Evolutionary conservation across 169 alveolate species (phyloP).

Genomic region (Eimeria brunetti): DNA sequence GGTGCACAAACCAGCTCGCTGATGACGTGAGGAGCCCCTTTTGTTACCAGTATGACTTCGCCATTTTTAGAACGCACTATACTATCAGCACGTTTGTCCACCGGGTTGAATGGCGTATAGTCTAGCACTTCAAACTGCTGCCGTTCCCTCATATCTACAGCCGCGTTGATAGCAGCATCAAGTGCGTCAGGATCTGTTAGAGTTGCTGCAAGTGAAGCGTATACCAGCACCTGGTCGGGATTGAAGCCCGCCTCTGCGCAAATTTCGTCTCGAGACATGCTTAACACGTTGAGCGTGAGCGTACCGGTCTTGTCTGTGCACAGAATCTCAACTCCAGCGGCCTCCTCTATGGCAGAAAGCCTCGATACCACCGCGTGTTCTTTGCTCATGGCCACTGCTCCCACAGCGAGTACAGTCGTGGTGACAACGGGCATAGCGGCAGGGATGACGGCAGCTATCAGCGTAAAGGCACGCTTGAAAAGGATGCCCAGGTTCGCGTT

Average conservation of each 20-base stretch:
- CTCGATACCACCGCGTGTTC: constrained; percentile 89
- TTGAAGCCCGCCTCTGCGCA: constrained; percentile 74
- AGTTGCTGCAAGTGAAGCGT: constrained; percentile 82
- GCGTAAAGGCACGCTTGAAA: constrained; percentile 78
- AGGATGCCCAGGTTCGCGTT: constrained; percentile 20
- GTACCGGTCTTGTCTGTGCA: constrained; percentile 97
- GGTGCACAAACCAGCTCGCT: constrained; percentile 80
- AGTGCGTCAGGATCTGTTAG: constrained; percentile 79
- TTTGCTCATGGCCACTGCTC: constrained; percentile 88
- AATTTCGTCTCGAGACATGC: constrained; percentile 82
- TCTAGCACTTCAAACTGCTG: constrained; percentile 74
- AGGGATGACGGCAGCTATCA: constrained; percentile 79
- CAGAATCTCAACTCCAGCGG: constrained; percentile 90
- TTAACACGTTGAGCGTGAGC: constrained; percentile 92
- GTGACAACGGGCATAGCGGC: constrained; percentile 89
- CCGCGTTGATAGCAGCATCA: constrained; percentile 72
- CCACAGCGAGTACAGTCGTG: constrained; percentile 89
- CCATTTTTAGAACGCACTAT: constrained; percentile 78
- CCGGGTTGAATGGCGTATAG: constrained; percentile 85
- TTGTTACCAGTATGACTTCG: constrained; percentile 67
- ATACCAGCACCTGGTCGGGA: constrained; percentile 66
- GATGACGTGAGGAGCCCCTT: constrained; percentile 86
- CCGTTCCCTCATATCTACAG: constrained; percentile 73
- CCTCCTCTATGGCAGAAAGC: constrained; percentile 89
- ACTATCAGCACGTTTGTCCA: constrained; percentile 84